Evolutionary conservation across 495 filamentous ascomycete species (phyloP).

Genomic region (Aspergillus bridgeri): DNA sequence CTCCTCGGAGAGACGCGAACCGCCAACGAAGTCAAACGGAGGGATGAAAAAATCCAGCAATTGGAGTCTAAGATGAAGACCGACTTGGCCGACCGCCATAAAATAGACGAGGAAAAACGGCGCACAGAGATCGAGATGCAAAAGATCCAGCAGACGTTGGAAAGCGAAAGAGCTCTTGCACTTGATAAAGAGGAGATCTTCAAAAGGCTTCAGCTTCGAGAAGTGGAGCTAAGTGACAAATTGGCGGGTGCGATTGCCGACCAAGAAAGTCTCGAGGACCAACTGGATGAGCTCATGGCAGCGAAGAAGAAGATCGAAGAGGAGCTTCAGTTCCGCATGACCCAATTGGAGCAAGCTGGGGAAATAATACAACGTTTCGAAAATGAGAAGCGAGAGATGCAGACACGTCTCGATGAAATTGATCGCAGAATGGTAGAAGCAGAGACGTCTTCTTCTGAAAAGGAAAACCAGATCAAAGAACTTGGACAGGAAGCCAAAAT

Average conservation of each 20-base stretch:
- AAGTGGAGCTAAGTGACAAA: slow-evolving; percentile 87
- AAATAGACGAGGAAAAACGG: slow-evolving; percentile 86
- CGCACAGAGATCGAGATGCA: slow-evolving; percentile 84
- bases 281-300: slow-evolving; percentile 82
- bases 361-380: slow-evolving; percentile 81
- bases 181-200: slow-evolving; percentile 99
- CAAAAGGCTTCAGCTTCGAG: slow-evolving; percentile 84
- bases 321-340: slow-evolving; percentile 71
- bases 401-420: slow-evolving; percentile 61
- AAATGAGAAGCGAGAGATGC: slow-evolving; percentile 73
- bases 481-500: slow-evolving; percentile 82
- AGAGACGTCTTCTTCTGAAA: slow-evolving; percentile 61
- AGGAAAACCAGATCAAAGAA: slow-evolving; percentile 66
- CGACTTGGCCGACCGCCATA: slow-evolving; percentile 70
- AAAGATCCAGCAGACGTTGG: slow-evolving; percentile 84
- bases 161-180: slow-evolving; percentile 90
- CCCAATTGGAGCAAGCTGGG: slow-evolving; percentile 87
- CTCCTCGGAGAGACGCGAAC: slow-evolving; percentile 87
- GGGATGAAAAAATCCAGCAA: slow-evolving; percentile 87
- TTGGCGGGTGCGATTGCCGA: slow-evolving; percentile 90
- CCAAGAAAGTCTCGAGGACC: slow-evolving; percentile 88
- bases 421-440: slow-evolving; percentile 65
- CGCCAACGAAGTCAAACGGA: slow-evolving; percentile 84
- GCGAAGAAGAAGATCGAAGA: slow-evolving; percentile 89
- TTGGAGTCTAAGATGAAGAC: slow-evolving; percentile 79